Base-by-base conservation (phyloP, 1,284 basidiomycete genomes). In the Heterobasidion irregulare region DNA sequence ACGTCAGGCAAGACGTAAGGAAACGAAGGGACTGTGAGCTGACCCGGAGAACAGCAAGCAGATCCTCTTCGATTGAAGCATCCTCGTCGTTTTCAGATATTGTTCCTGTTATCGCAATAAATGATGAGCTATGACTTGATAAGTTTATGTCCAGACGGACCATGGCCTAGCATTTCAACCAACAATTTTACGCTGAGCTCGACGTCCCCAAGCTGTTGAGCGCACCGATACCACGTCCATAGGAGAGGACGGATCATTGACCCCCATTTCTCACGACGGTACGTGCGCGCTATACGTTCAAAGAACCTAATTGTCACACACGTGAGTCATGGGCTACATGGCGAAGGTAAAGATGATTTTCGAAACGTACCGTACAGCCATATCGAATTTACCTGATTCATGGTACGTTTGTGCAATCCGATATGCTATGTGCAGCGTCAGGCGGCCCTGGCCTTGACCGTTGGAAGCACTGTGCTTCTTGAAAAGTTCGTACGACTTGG, bases 401-500 rank as follows among this genome's bases (percentile, higher is more conserved):
- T 80, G 79, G 66, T 97, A 94, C 1, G 89, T 89, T 58, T 88
- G 80, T 0, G 93, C 93, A 49, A 96, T 94, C 43, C 85, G 82
- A 68, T 83, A 88, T 1, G 92, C 93, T 47, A 97, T 86, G 76
- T 84, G 92, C 12, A 94, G 72, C 0, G 90, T 93, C 58, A 92
- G 72, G 5, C 92, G 82, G 2, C 83, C 82, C 58, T 88, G 83
- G 36, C 73, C 75, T 36, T 75, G 72, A 10, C 55, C 55, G 53
- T 61, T 77, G 55, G 66, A 46, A 47, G 78, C 69, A 43, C 73
- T 75, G 63, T 87, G 78, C 60, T 83, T 86, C 70, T 94, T 95
- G 75, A 96, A 92, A 9, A 92, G 68, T 61, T 94, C 89, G 66
- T 96, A 95, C 1, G 94, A 79, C 65, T 94, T 92, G 1, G 91